phyloP scores from a whole-genome alignment of 768 basidiomycete species.

The Chalciporus piperatus region DNA sequence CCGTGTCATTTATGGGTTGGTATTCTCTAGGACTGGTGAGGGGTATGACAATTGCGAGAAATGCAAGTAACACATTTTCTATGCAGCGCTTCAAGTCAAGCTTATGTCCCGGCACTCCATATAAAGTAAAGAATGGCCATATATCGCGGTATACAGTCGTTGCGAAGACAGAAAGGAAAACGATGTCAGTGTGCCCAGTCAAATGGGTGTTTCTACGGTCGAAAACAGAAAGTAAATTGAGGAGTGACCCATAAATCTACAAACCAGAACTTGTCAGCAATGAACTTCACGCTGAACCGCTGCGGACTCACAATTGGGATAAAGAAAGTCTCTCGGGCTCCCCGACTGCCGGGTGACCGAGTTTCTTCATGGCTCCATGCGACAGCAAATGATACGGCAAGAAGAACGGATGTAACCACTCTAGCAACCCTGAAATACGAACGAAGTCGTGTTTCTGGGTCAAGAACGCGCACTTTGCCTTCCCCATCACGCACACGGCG shows the following conservation, averaged over 20 bases:
- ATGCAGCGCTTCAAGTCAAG: neutral
- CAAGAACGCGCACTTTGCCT: neutral
- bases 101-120: neutral
- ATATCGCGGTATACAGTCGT: slow-evolving; percentile 1
- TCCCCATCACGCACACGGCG: neutral
- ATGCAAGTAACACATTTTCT: neutral
- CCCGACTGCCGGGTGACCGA: neutral
- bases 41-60: slow-evolving; percentile 8
- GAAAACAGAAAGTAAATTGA: slow-evolving; percentile 2
- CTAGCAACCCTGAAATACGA: neutral
- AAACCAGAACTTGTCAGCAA: neutral
- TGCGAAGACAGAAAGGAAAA: slow-evolving; percentile 4
- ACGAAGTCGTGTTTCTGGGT: neutral
- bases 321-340: neutral
- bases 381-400: neutral
- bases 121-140: slow-evolving; percentile 8
- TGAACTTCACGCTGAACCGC: neutral
- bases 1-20: neutral
- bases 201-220: neutral
- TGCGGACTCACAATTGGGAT: slow-evolving; percentile 3
- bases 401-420: neutral
- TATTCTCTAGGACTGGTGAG: slow-evolving; percentile 4
- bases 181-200: slow-evolving; percentile 14
- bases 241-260: slow-evolving; percentile 8
- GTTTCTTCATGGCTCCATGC: neutral